Evolutionary conservation across 805 yeast species (phyloP), one percentile per base, ranked within the genome.

Genomic region (Starmerella stigmatis): DNA sequence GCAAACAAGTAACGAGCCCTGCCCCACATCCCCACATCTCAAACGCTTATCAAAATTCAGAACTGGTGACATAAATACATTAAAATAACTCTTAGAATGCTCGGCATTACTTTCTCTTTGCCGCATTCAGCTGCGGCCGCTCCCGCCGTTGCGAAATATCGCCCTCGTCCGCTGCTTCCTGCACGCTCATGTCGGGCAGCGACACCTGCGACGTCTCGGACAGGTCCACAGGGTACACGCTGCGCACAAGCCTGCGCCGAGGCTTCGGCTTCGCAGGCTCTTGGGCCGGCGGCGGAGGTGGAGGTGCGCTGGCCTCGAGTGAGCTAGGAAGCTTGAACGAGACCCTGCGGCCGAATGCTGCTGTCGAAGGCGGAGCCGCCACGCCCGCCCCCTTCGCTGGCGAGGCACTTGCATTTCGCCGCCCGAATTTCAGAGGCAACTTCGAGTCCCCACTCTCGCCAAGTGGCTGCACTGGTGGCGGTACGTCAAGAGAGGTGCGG

Each of bases 71-170:
- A n/a, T n/a, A n/a, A n/a, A n/a, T n/a, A n/a, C n/a, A n/a, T n/a
- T n/a, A n/a, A n/a, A n/a, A n/a, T n/a, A n/a, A n/a, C n/a, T n/a
- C n/a, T n/a, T n/a, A n/a, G n/a, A n/a, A n/a, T n/a, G n/a, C n/a
- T n/a, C n/a, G n/a, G n/a, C n/a, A n/a, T n/a, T n/a, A n/a, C n/a
- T n/a, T n/a, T n/a, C n/a, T n/a, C n/a, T n/a, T n/a, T n/a, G n/a
- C n/a, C n/a, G n/a, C n/a, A n/a, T 25, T 25, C 15, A 32, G 23
- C 6, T 22, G 23, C 5, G 38, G 38, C 12, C 38, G 38, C 12
- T 23, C 38, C n/a, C 38, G 38, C 8, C 27, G 27, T 22, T 34
- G 27, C n/a, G 38, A 34, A 5, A 34, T 34, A n/a, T 34, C 38
- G 19, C 38, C 38, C 20, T 2, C 38, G 12, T 34, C 38, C 8